Evolutionary conservation across 768 basidiomycete species (phyloP).

Genomic region (Agaricus subrufescens): DNA sequence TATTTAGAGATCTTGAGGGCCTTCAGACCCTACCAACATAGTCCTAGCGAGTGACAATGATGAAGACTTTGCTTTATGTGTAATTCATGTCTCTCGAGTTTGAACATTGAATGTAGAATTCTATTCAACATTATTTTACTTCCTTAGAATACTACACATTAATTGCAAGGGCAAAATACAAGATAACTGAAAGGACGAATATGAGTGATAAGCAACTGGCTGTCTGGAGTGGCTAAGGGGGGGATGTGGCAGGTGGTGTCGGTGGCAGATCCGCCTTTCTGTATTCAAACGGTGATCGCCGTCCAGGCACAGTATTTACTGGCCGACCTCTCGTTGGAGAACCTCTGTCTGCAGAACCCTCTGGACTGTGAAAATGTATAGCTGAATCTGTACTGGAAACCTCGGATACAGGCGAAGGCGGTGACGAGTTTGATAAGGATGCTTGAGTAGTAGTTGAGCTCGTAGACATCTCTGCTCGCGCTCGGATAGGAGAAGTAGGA

Average conservation of each 20-base stretch:
- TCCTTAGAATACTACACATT: not conserved
- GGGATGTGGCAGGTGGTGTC: not conserved
- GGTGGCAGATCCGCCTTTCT: slow-evolving; percentile 6
- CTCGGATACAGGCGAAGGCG: slow-evolving; percentile 22
- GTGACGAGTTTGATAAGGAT: slow-evolving; percentile 17
- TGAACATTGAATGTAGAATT: not conserved
- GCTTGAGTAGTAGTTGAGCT: slow-evolving; percentile 1
- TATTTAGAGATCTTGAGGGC: not conserved
- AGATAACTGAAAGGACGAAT: not conserved
- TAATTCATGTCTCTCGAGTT: not conserved
- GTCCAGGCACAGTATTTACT: not conserved
- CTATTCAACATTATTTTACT: too few relatives aligned
- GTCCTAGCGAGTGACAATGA: not conserved
- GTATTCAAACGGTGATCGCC: not conserved
- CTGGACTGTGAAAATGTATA: slow-evolving; percentile 4
- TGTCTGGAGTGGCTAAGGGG: not conserved
- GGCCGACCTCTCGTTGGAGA: not conserved
- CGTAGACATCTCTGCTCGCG: slow-evolving; percentile 14
- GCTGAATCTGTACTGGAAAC: slow-evolving; percentile 18
- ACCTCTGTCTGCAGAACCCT: not conserved
- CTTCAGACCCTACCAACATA: not conserved
- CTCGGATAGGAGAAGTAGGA: slow-evolving; percentile 44
- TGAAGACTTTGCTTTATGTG: not conserved
- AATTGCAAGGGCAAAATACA: not conserved
- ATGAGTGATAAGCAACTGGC: not conserved